phyloP scores from a whole-genome alignment of 148 eudicot species.

The Heliamphora exappendiculata region DNA sequence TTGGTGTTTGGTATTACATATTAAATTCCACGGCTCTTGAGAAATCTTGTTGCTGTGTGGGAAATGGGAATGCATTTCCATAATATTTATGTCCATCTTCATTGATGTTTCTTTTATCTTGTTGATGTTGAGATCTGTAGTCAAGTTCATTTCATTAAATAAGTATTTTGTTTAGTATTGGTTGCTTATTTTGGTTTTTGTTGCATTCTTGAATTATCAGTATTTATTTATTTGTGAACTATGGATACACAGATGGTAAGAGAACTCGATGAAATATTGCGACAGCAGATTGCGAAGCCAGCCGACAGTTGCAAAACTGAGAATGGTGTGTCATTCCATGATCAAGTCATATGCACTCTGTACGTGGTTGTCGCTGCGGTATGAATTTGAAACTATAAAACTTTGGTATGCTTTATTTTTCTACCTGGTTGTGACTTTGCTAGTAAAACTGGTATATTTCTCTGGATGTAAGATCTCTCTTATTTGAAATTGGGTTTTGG shows the following conservation, averaged over 20 bases:
- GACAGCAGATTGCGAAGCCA: slow-evolving; percentile 70
- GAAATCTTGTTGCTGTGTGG: neutral
- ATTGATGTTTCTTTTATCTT: neutral
- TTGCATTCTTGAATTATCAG: neutral
- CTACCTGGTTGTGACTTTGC: neutral
- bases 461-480: neutral
- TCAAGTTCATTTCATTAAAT: neutral
- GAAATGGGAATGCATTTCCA: neutral
- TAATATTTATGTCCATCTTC: neutral
- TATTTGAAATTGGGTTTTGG: neutral
- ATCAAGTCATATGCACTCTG: slow-evolving; percentile 68
- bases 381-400: slow-evolving; percentile 20
- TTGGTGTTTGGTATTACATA: neutral
- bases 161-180: neutral
- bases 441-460: neutral
- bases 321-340: slow-evolving; percentile 66
- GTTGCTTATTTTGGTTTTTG: neutral
- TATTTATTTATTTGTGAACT: neutral
- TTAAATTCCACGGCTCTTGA: neutral
- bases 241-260: slow-evolving; percentile 65
- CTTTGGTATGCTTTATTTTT: neutral
- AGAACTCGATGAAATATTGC: slow-evolving; percentile 75
- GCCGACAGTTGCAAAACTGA: slow-evolving; percentile 84
- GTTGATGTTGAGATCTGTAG: neutral
- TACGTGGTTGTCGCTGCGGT: slow-evolving; percentile 88